These are phyloP conservation scores for Blastobotrys buckinghamii DNA, from an alignment of 1,139 yeast species.

Conservation along the genomic window DNA sequence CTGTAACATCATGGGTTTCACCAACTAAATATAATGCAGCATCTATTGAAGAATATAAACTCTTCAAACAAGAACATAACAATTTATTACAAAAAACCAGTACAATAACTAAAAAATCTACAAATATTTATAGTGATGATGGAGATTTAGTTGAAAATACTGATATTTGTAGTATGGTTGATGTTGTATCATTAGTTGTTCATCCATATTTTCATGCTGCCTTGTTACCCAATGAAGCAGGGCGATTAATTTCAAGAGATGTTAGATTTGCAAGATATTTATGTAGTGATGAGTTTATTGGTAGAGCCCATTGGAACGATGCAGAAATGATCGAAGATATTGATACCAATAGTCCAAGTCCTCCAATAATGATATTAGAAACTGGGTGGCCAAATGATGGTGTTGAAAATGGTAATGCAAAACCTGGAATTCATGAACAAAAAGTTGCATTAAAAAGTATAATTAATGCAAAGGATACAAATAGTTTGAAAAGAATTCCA, in stretches of 20 bases:
- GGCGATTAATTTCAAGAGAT: constrained; percentile 23
- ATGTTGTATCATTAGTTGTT: constrained; percentile 25
- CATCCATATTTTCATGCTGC: constrained; percentile 27
- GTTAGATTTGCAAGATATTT: constrained; percentile 26
- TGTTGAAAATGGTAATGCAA: constrained; percentile 47
- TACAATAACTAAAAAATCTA: background rate
- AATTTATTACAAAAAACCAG: constrained; percentile 5
- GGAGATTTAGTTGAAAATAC: constrained; percentile 17
- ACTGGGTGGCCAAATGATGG: constrained; percentile 71
- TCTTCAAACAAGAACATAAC: constrained; percentile 9
- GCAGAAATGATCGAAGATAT: constrained; percentile 7
- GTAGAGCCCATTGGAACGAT: constrained; percentile 18
- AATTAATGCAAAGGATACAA: constrained; percentile 19
- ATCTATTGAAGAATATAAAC: constrained; percentile 19
- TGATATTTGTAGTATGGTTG: constrained; percentile 27
- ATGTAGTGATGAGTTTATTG: constrained; percentile 27
- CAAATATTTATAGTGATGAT: background rate
- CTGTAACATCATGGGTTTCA: constrained; percentile 27
- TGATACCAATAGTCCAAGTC: constrained; percentile 8
- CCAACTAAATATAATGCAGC: constrained; percentile 23
- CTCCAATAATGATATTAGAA: constrained; percentile 48
- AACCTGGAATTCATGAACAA: constrained; percentile 52
- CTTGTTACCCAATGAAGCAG: constrained; percentile 20
- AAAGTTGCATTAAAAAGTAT: constrained; percentile 47
- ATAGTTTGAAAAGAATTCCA: constrained; percentile 19